These are phyloP conservation scores for Grosmannia clavigera DNA, from an alignment of 2,329 filamentous ascomycete genomes.

Conservation along the genomic window DNA sequence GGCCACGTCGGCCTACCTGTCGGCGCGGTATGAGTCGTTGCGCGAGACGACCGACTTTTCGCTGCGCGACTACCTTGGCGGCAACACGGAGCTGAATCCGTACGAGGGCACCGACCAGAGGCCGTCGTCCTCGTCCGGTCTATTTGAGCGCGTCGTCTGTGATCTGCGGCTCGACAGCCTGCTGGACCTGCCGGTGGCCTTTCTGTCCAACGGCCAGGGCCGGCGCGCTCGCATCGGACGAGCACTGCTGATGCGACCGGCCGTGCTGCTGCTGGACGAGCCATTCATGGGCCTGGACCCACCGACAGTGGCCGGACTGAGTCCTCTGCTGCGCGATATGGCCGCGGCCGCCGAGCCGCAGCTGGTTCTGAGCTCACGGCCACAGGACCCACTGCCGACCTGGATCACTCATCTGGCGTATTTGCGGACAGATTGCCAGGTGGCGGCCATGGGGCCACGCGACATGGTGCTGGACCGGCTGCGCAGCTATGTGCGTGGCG, in stretches of 20 bases:
- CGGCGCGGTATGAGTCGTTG: slow-evolving; percentile 79
- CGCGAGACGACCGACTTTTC: slow-evolving; percentile 82
- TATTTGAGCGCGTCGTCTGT: slow-evolving; percentile 48
- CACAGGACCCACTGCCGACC: slow-evolving; percentile 75
- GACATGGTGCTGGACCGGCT: slow-evolving; percentile 45
- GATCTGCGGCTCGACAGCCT: slow-evolving; percentile 60
- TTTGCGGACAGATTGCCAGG: slow-evolving; percentile 52
- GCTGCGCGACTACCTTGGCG: slow-evolving; percentile 65
- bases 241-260: slow-evolving; percentile 64
- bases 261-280: slow-evolving; percentile 78
- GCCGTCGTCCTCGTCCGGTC: slow-evolving; percentile 24
- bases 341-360: slow-evolving; percentile 56
- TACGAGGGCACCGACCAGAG: slow-evolving; percentile 27
- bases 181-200: slow-evolving; percentile 71
- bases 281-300: slow-evolving; percentile 96
- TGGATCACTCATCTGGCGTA: slow-evolving; percentile 84
- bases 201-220: slow-evolving; percentile 88
- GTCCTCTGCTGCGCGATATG: slow-evolving; percentile 54
- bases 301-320: slow-evolving; percentile 60
- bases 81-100: slow-evolving; percentile 74
- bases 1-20: slow-evolving; percentile 66
- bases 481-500: slow-evolving; percentile 32
- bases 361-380: slow-evolving; percentile 64
- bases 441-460: slow-evolving; percentile 55
- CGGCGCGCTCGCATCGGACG: slow-evolving; percentile 78